Evolutionary conservation across 2,329 filamentous ascomycete species (phyloP).

Genomic region (Monosporascus sp.): DNA sequence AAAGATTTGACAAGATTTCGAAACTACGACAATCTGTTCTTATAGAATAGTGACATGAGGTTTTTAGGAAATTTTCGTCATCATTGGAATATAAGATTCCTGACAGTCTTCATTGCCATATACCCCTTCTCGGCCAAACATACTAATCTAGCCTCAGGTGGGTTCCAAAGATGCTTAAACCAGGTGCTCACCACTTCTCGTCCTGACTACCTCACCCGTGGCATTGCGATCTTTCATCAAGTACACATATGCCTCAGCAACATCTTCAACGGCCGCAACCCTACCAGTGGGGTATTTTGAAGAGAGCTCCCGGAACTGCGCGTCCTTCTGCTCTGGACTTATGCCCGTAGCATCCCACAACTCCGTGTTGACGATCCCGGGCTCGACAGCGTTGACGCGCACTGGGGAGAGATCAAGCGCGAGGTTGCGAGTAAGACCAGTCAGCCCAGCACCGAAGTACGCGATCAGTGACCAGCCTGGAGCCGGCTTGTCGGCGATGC

Average conservation of each 20-base stretch:
- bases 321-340: constrained; percentile 6
- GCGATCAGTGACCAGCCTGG: constrained; percentile 17
- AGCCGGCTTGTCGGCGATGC: constrained; percentile 15
- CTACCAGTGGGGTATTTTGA: constrained; percentile 15
- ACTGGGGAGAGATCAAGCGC: constrained; percentile 23
- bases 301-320: constrained; percentile 8
- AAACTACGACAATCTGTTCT: no score
- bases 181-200: constrained; percentile 19
- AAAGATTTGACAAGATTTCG: no score
- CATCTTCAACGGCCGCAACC: constrained; percentile 16
- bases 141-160: no score
- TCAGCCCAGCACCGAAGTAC: constrained; percentile 17
- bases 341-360: constrained; percentile 16
- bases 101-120: no score
- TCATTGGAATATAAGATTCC: no score
- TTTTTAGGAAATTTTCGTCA: no score
- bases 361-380: constrained; percentile 20
- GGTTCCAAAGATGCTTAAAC: constrained; percentile 1
- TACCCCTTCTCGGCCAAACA: no score
- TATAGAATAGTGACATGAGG: no score
- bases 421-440: constrained; percentile 21
- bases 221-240: constrained; percentile 23
- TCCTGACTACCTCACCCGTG: constrained; percentile 24
- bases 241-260: constrained; percentile 26
- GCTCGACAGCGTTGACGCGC: constrained; percentile 25